These are phyloP conservation scores for Talinum fruticosum DNA, from an alignment of 148 eudicot species.

Conservation along the genomic window DNA sequence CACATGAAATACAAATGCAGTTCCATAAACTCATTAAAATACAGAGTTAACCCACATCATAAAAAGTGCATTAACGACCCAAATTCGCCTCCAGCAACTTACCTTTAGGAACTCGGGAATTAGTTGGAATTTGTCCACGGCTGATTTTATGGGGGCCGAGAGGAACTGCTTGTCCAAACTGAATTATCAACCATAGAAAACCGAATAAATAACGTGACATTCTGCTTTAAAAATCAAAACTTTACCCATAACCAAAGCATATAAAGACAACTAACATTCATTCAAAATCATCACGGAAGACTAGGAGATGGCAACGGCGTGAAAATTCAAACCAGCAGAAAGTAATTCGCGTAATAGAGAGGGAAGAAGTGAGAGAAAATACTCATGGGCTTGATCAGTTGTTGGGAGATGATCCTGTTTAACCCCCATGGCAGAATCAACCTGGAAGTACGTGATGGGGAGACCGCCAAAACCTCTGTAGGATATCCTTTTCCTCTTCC, in stretches of 20 bases:
- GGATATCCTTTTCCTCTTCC: too few species aligned
- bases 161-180: conserved; percentile 53
- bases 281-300: neutral
- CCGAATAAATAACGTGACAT: neutral
- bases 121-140: conserved; percentile 75
- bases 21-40: neutral
- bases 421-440: neutral
- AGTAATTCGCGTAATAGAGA: too few species aligned
- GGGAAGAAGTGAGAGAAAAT: neutral
- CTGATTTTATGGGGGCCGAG: conserved; percentile 55
- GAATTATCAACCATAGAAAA: conserved; percentile 2
- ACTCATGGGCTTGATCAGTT: neutral
- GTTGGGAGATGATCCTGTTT: conserved; percentile 2
- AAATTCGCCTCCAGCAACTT: neutral
- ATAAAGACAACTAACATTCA: neutral
- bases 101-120: conserved; percentile 91
- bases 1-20: neutral
- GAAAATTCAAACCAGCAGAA: neutral
- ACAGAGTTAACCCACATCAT: too few species aligned
- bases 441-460: too few species aligned
- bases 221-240: neutral
- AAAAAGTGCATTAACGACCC: neutral
- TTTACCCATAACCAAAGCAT: neutral
- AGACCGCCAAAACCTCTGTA: too few species aligned
- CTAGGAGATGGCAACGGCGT: neutral